Base-by-base conservation (phyloP, 2,329 filamentous ascomycete genomes). In the Rachicladosporium sp. region DNA sequence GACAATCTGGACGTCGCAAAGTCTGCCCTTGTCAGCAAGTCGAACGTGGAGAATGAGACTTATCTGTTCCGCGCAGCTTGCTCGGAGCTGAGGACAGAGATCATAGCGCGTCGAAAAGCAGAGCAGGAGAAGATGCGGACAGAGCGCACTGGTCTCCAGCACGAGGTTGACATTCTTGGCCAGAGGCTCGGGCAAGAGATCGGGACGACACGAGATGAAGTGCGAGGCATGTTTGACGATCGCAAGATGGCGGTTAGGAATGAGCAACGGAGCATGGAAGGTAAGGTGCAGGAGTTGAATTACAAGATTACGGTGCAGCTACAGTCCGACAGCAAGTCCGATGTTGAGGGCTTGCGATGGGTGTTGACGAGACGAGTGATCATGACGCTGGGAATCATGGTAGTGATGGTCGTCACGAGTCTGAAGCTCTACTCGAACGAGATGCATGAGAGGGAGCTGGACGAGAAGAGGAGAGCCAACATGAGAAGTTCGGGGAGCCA, bases 221-320 rank as follows among this genome's bases (percentile, higher is more conserved):
- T 96, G n/a, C 86, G 88, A 58, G 89, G 86, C 42, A 82, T 95
- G 72, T 95, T 96, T 59, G 89, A 96, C 55, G 89, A 98, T 58
- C 77, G 93, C 33, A 91, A 89, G 59, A 93, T 96, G 83, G 76
- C 78, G 2, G 87, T 93, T 2, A 70, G 87, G 40, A 83, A 89
- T 60, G 84, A 95, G 59, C 87, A 95, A 62, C 80, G 87, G 56
- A 71, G 72, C 5, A 81, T 84, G 55, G 89, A 96, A 56, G 83
- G 82, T 37, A 80, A 80, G 51, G 80, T 86, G 46, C 88, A 95
- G 69, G 82, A 94, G 65, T 73, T 96, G 50, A 93, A 89, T 63
- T 94, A 96, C 64, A 91, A 93, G 59, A 96, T 98, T 60, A 93
- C 84, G 13, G 86, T 94, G 27, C 73, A 76, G 31, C 72, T 98